phyloP scores from a whole-genome alignment of 2,329 filamentous ascomycete species.

The Westerdykella ornata region DNA sequence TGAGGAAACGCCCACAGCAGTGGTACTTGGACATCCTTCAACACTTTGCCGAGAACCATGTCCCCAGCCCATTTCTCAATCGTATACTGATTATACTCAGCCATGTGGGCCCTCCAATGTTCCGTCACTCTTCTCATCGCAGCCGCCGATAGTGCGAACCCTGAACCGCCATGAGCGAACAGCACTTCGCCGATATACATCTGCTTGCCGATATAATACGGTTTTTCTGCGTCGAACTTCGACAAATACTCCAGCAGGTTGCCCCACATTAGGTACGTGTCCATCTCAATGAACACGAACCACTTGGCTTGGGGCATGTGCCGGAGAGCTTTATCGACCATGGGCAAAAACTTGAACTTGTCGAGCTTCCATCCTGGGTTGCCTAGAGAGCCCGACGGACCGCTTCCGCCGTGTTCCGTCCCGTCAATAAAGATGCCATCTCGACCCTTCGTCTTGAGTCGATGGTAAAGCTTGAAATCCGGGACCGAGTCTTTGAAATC shows the following conservation, averaged over 20 bases:
- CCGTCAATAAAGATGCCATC: constrained; percentile 15
- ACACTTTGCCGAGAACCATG: constrained; percentile 44
- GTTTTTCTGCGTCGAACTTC: constrained; percentile 42
- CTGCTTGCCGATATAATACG: constrained; percentile 48
- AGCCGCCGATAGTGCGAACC: constrained; percentile 45
- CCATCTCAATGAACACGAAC: constrained; percentile 54
- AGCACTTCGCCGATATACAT: constrained; percentile 46
- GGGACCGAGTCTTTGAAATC: constrained; percentile 16
- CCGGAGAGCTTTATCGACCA: constrained; percentile 21
- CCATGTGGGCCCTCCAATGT: constrained; percentile 36
- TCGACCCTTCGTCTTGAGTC: constrained; percentile 23
- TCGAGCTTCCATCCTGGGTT: constrained; percentile 24
- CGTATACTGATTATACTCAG: constrained; percentile 42
- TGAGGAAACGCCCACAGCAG: constrained; percentile 34
- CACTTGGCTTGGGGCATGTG: constrained; percentile 45
- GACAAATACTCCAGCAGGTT: constrained; percentile 48
- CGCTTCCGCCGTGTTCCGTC: constrained; percentile 13
- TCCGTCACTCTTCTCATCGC: constrained; percentile 37
- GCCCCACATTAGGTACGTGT: constrained; percentile 51
- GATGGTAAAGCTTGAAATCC: constrained; percentile 30
- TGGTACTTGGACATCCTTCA: constrained; percentile 42
- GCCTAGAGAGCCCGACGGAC: constrained; percentile 2
- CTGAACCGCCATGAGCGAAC: constrained; percentile 50
- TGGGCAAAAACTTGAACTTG: constrained; percentile 31
- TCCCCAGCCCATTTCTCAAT: constrained; percentile 46